Conservation (phyloP, 2,329 filamentous ascomycete genomes). For the Talaromyces sp. region DNA sequence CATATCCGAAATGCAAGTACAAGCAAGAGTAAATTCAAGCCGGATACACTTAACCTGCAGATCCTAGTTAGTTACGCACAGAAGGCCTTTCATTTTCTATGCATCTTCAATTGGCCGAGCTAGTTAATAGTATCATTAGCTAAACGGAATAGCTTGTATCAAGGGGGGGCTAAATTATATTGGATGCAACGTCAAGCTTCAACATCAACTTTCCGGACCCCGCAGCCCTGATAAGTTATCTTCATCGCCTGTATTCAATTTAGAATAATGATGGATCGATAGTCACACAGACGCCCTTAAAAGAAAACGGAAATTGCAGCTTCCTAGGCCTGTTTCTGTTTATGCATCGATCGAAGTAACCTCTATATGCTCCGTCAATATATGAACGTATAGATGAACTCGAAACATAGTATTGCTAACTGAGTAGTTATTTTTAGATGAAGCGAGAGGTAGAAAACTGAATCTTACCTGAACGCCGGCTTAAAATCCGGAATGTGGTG, state of each 20-base stretch:
- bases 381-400: background rate
- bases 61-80: background rate
- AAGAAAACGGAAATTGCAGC: background rate
- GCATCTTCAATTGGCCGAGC: background rate
- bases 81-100: background rate
- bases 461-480: background rate
- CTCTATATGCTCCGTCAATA: background rate
- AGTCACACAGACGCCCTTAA: background rate
- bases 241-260: background rate
- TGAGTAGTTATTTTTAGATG: background rate
- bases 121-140: background rate
- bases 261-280: background rate
- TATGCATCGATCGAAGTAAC: background rate
- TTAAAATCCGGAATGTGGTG: background rate
- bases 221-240: conserved; percentile 1
- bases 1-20: background rate
- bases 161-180: background rate
- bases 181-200: conserved; percentile 1
- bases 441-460: background rate
- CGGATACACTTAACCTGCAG: background rate
- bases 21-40: too few relatives aligned
- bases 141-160: background rate
- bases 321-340: background rate
- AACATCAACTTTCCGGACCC: background rate
- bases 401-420: too few relatives aligned